Percentiles rank a stretch among this genome's conserved stretches.
Conservation (phyloP, 352 stramenopile species). For the Phytophthora nicotianae region DNA sequence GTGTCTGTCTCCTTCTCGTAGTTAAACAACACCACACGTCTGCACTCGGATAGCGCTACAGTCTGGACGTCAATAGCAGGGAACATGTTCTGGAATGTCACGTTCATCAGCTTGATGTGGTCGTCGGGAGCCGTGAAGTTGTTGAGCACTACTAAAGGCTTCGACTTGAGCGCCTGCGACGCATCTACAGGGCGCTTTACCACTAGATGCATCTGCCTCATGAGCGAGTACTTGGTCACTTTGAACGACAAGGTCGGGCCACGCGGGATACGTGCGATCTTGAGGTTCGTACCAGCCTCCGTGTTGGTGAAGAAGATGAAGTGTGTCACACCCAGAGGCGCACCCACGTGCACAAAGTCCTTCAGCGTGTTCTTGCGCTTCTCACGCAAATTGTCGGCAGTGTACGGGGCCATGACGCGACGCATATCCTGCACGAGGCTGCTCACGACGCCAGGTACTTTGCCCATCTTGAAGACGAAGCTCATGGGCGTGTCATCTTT, state of each 20-base stretch:
- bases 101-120: slow-evolving; percentile 94
- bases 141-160: slow-evolving; percentile 97
- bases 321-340: slow-evolving; percentile 95
- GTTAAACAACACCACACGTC: slow-evolving; percentile 97
- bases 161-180: slow-evolving; percentile 86
- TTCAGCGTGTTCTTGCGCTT: slow-evolving; percentile 93
- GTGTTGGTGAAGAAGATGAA: slow-evolving; percentile 97
- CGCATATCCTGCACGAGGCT: slow-evolving; percentile 93
- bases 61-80: slow-evolving; percentile 97
- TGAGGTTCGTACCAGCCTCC: slow-evolving; percentile 92
- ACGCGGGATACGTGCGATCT: slow-evolving; percentile 93
- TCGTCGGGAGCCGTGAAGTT: slow-evolving; percentile 95
- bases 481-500: slow-evolving; percentile 90
- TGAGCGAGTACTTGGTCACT: slow-evolving; percentile 90
- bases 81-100: slow-evolving; percentile 99
- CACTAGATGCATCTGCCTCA: slow-evolving; percentile 91
- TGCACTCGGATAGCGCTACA: slow-evolving; percentile 94
- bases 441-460: slow-evolving; percentile 73
- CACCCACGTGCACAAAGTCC: slow-evolving; percentile 91
- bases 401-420: slow-evolving; percentile 96
- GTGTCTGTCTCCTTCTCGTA: slow-evolving; percentile 92
- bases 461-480: slow-evolving; percentile 93
- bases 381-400: slow-evolving; percentile 92
- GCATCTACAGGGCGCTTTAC: slow-evolving; percentile 92
- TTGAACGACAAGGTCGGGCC: slow-evolving; percentile 96